Base-by-base conservation (phyloP, 2,329 filamentous ascomycete genomes). In the Pleomassaria siparia region DNA sequence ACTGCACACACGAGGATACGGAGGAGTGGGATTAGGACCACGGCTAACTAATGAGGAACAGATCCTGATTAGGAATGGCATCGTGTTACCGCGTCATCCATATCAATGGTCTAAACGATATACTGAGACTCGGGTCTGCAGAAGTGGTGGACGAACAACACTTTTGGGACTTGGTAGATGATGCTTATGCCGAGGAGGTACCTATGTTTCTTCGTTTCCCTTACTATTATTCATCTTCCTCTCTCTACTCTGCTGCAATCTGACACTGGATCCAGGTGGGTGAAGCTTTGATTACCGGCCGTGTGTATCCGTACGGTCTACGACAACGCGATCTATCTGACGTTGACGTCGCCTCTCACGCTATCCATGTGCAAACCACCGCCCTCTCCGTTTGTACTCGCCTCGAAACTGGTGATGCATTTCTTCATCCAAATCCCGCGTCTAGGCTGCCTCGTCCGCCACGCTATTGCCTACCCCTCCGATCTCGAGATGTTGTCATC, bases 121-220 rank as follows among this genome's bases (percentile, higher is more conserved):
- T 67, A 10, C 53, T 67, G 24, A 64, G 59, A 40, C 18, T 48
- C 15, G 64, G 65, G 2, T 18, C 29, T 1, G 47, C 60, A 13
- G 49, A 52, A 9, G 55, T 51, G 9, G 41, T 60, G 4, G 65
- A 67, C 40, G 53, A 61, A 11, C 57, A 65, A 16, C 58, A 66
- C 37, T 64, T 53, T 37, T 69, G 59, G 59, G 59, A 57, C 39
- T 44, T 67, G 2, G 51, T 69, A n/a, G 63, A 69, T 18, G 62
- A 64, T 33, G 62, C 63, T 2, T 69, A 69, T 18, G 53, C 62
- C 7, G 65, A 69, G n/a, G 65, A 69, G 28, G 65, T 67, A 41
- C 8, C 15, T 40, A 18, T 15, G 3, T 40, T n/a, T n/a, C 10
- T 18, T 10, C 18, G 15, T 22, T 16, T 10, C 10, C 24, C 22